Conservation (phyloP, 1,139 yeast genomes). For the Kluyveromyces marxianus region DNA sequence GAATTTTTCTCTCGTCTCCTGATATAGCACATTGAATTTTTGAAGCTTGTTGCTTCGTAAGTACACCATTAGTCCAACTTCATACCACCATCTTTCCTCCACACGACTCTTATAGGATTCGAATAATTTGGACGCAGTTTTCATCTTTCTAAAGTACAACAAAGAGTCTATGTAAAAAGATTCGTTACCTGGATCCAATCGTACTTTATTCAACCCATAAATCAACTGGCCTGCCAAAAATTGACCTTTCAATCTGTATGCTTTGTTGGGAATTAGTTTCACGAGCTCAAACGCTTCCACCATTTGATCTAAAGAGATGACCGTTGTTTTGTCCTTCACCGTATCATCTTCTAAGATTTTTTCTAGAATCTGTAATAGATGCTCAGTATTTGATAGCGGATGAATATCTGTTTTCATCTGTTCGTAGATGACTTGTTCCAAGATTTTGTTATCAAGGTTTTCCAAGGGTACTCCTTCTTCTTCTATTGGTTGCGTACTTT, state of each 20-base stretch:
- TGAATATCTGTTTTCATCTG: conserved; percentile 5
- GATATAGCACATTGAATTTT: conserved; percentile 23
- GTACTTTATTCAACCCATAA: conserved; percentile 22
- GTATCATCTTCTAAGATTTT: conserved; percentile 14
- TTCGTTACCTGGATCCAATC: conserved; percentile 31
- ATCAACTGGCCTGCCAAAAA: conserved; percentile 23
- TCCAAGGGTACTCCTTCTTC: background rate
- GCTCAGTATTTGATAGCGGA: conserved; percentile 16
- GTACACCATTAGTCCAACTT: conserved; percentile 30
- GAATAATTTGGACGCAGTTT: conserved; percentile 27
- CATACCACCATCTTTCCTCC: conserved; percentile 35
- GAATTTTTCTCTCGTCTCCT: conserved; percentile 16
- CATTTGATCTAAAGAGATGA: conserved; percentile 19
- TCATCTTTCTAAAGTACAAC: conserved; percentile 22
- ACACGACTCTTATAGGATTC: conserved; percentile 21
- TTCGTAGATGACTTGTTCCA: conserved; percentile 8
- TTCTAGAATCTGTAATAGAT: conserved; percentile 8
- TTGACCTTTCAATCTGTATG: conserved; percentile 18
- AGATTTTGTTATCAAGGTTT: conserved; percentile 6
- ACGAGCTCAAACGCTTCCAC: conserved; percentile 24
- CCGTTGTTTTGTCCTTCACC: conserved; percentile 4
- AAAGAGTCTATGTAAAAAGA: conserved; percentile 30
- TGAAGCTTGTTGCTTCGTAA: conserved; percentile 27
- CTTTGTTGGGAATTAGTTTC: conserved; percentile 17
- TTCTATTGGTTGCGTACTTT: background rate